Evolutionary conservation across 306 rosid species (phyloP).

Genomic region (Cicer cuneatum): DNA sequence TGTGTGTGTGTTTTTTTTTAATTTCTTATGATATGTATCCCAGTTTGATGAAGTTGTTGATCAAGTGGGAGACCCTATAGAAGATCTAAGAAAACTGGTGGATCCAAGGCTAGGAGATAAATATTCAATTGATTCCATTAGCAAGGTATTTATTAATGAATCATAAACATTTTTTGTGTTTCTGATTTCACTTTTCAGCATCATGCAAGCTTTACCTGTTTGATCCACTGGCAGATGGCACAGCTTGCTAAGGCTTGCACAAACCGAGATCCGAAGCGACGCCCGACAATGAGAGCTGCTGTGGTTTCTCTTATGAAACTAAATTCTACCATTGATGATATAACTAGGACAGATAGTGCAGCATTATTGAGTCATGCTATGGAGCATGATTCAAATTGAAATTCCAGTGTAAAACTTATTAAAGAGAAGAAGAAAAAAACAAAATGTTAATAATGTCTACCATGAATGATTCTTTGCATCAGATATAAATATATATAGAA

Average conservation of each 20-base stretch:
- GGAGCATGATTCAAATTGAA: too few species aligned
- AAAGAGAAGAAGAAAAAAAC: too few species aligned
- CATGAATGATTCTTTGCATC: too few species aligned
- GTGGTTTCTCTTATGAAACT: conserved; percentile 85
- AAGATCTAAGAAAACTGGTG: conserved; percentile 66
- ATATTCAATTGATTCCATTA: conserved; percentile 72
- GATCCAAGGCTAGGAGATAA: conserved; percentile 83
- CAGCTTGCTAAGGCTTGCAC: conserved; percentile 84
- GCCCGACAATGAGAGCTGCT: conserved; percentile 86
- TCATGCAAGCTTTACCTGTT: background rate
- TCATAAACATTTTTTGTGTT: background rate
- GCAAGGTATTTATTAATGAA: conserved; percentile 58
- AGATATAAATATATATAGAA: too few species aligned
- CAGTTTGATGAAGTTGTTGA: conserved; percentile 81
- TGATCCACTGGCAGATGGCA: conserved; percentile 62
- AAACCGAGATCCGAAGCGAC: conserved; percentile 60
- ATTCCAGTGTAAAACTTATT: too few species aligned
- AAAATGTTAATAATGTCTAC: too few species aligned
- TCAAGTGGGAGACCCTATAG: conserved; percentile 52
- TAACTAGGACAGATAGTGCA: too few species aligned
- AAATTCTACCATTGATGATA: conserved; percentile 44
- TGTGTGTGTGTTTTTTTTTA: background rate
- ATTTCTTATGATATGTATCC: conserved; percentile 4
- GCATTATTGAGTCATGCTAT: too few species aligned
- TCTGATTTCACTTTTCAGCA: conserved; percentile 25